These are phyloP conservation scores for Botryotinia calthae DNA, from an alignment of 2,329 filamentous ascomycete genomes.

Conservation along the genomic window DNA sequence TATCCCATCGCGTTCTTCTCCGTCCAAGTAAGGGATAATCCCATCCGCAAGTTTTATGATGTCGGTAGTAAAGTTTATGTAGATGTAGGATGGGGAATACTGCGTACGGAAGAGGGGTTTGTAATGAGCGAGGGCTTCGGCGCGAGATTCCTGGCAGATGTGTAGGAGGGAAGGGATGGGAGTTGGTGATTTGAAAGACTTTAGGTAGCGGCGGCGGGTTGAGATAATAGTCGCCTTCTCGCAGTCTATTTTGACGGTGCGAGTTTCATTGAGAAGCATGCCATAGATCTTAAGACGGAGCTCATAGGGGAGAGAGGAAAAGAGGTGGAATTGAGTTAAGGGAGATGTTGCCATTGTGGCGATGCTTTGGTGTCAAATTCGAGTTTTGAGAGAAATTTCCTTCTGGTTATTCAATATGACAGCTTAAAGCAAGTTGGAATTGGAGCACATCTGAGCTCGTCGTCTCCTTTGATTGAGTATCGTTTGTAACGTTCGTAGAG, in stretches of 20 bases:
- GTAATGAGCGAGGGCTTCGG: constrained; percentile 30
- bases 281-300: constrained; percentile 36
- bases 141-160: constrained; percentile 36
- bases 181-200: constrained; percentile 26
- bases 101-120: constrained; percentile 22
- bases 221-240: constrained; percentile 20
- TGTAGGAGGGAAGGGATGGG: constrained; percentile 35
- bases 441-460: neutral
- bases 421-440: neutral
- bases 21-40: constrained; percentile 27
- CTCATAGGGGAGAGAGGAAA: constrained; percentile 34
- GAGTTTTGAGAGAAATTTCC: neutral
- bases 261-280: constrained; percentile 23
- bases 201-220: constrained; percentile 19
- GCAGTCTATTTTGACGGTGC: constrained; percentile 28
- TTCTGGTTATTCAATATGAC: no score
- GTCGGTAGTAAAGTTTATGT: constrained; percentile 29
- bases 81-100: constrained; percentile 24
- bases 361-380: neutral
- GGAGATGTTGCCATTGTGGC: neutral
- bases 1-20: constrained; percentile 24
- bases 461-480: no score
- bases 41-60: constrained; percentile 27
- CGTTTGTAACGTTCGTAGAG: no score
- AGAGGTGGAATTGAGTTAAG: constrained; percentile 31